Base-by-base conservation (phyloP, 2,329 filamentous ascomycete species). In the Trichoderma guizhouense region DNA sequence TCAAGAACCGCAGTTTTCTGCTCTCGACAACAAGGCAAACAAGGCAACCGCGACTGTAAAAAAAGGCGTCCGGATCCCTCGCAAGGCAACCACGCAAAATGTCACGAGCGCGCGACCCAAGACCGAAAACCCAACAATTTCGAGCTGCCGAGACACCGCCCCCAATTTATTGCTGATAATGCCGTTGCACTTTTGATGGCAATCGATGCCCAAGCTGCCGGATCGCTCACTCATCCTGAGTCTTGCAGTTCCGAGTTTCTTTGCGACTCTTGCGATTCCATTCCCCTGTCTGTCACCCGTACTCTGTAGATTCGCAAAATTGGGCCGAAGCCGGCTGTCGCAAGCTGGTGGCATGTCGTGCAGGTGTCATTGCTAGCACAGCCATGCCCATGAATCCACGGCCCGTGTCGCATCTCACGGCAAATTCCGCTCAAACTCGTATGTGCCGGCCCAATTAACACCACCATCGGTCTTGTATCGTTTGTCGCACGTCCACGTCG, bases 71-170 rank as follows among this genome's bases (percentile, higher is more conserved):
- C 47, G 21, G 43, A 51, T 43, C 65, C 65, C 51, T 63, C 68
- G 58, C 68, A 70, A 69, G 66, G 66, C 68, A 55, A 57, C 51
- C 53, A 60, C 1, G 57, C 9, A 7, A 14, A 60, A 34, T 34
- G 47, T 64, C 68, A 70, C 68, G 34, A 63, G 58, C 68, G 57
- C 67, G 58, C 68, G 47, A 43, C 43, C 68, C 43, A 58, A 26
- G 18, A n/a, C 66, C 66, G 58, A 70, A 69, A 70, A 21, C 67
- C 67, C 67, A 70, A 70, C 36, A 69, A 21, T 32, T 62, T 28
- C 34, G 39, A 34, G 18, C 15, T 32, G 61, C 36, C 24, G 53
- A 57, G 47, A 53, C 47, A 53, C 39, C 15, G 47, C 47, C 47
- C 47, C 47, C 47, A 53, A 51, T 51, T 51, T 12, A 21, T 21